Conservation (phyloP, 2,329 filamentous ascomycete genomes). For the Stagonosporopsis rhizophila region DNA sequence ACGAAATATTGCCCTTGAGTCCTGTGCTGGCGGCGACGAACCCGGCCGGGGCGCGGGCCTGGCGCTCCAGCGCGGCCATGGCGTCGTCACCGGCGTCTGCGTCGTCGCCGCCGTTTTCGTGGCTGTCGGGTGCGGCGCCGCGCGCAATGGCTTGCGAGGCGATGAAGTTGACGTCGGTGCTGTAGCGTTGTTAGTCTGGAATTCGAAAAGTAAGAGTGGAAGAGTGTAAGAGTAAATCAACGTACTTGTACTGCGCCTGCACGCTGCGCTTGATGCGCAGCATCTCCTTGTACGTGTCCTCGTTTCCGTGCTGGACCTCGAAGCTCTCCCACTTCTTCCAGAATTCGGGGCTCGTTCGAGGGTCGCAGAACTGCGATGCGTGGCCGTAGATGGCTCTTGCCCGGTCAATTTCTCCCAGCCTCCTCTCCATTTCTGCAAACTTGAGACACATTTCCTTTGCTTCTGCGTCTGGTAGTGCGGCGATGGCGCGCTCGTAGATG, state of each 20-base stretch:
- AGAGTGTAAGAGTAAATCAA: slow-evolving; percentile 15
- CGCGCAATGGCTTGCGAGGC: slow-evolving; percentile 92
- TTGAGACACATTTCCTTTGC: slow-evolving; percentile 98
- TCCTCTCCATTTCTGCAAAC: slow-evolving; percentile 95
- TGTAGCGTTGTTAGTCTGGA: slow-evolving; percentile 48
- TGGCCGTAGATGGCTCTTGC: slow-evolving; percentile 96
- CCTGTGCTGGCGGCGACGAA: slow-evolving; percentile 89
- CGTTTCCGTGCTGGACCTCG: slow-evolving; percentile 97
- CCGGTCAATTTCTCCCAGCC: slow-evolving; percentile 91
- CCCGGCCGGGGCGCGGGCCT: slow-evolving; percentile 85
- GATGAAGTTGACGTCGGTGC: slow-evolving; percentile 97
- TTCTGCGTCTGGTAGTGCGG: slow-evolving; percentile 89
- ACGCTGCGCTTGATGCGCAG: slow-evolving; percentile 96
- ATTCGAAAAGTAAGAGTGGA: background rate
- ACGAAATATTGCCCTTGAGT: slow-evolving; percentile 67
- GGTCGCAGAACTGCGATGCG: slow-evolving; percentile 96
- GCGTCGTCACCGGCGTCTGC: slow-evolving; percentile 71
- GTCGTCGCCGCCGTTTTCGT: slow-evolving; percentile 49
- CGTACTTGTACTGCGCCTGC: slow-evolving; percentile 91
- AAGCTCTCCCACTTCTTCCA: slow-evolving; percentile 98
- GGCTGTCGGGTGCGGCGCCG: slow-evolving; percentile 65
- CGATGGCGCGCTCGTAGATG: slow-evolving; percentile 96
- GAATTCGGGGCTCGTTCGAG: slow-evolving; percentile 85
- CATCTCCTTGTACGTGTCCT: slow-evolving; percentile 99
- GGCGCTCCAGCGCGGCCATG: slow-evolving; percentile 87